Evolutionary conservation across 2,329 filamentous ascomycete species (phyloP).

Genomic region (Colletotrichum musicola): DNA sequence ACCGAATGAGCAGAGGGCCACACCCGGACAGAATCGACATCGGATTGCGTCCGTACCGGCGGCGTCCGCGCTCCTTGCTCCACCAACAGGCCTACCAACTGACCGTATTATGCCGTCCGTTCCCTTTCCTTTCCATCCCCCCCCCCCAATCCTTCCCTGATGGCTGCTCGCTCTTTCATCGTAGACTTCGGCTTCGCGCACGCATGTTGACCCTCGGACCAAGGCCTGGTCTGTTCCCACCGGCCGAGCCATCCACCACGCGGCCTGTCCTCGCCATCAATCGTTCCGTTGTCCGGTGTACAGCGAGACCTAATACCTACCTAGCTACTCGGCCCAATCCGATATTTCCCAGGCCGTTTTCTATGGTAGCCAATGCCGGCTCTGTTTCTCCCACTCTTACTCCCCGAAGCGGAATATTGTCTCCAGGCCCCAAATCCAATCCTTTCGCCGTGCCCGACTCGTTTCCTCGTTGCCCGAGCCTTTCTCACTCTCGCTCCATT

Average conservation of each 20-base stretch:
- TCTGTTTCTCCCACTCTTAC: neutral
- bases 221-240: slow-evolving; percentile 24
- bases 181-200: slow-evolving; percentile 12
- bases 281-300: slow-evolving; percentile 4
- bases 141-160: neutral
- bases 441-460: slow-evolving; percentile 7
- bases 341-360: neutral
- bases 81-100: neutral
- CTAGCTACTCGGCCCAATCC: neutral
- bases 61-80: neutral
- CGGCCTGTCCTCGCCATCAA: slow-evolving; percentile 7
- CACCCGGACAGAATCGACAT: neutral
- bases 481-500: neutral
- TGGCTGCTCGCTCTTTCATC: slow-evolving; percentile 3
- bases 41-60: slow-evolving; percentile 6
- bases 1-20: no score
- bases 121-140: neutral
- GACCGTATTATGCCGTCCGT: slow-evolving; percentile 10
- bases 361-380: slow-evolving; percentile 10
- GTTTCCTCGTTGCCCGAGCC: neutral
- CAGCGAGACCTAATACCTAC: neutral
- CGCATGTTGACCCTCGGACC: slow-evolving; percentile 22
- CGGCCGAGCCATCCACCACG: slow-evolving; percentile 24
- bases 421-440: slow-evolving; percentile 1
- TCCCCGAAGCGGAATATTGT: slow-evolving; percentile 21